Conservation (phyloP, 2,329 filamentous ascomycete genomes). For the Alternaria sp. region DNA sequence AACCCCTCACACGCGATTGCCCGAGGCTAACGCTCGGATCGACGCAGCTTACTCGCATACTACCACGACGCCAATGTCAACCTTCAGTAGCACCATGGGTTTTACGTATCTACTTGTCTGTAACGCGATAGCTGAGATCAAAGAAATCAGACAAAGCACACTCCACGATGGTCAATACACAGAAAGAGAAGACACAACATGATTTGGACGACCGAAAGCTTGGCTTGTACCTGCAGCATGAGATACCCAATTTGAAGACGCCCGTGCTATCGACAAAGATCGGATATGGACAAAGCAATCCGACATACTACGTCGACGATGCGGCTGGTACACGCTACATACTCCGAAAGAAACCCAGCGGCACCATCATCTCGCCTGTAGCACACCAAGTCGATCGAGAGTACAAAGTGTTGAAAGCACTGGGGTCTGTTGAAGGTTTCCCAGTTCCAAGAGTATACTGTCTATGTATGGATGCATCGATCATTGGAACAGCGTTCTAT, state of each 20-base stretch:
- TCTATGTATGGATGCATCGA: constrained; percentile 78
- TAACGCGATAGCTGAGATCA: not conserved
- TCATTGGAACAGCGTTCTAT: constrained; percentile 92
- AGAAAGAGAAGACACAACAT: constrained; percentile 30
- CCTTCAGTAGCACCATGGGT: not conserved
- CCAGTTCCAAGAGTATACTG: constrained; percentile 83
- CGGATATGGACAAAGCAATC: constrained; percentile 95
- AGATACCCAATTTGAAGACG: constrained; percentile 33
- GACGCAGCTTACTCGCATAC: constrained; percentile 17
- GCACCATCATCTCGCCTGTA: constrained; percentile 86
- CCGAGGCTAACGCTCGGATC: constrained; percentile 31
- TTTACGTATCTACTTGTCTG: not conserved
- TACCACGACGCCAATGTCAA: not conserved
- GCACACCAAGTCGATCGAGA: constrained; percentile 96
- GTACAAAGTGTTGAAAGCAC: constrained; percentile 84
- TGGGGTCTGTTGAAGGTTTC: constrained; percentile 74
- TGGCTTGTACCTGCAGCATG: constrained; percentile 35
- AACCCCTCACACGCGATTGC: constrained; percentile 4
- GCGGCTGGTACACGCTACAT: constrained; percentile 72
- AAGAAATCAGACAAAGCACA: not conserved
- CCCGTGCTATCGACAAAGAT: constrained; percentile 66
- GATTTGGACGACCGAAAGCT: constrained; percentile 40
- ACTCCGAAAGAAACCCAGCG: constrained; percentile 93
- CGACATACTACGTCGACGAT: constrained; percentile 87
- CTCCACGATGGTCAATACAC: constrained; percentile 12